Evolutionary conservation across 306 rosid species (phyloP).

Genomic region (Trifolium repens): DNA sequence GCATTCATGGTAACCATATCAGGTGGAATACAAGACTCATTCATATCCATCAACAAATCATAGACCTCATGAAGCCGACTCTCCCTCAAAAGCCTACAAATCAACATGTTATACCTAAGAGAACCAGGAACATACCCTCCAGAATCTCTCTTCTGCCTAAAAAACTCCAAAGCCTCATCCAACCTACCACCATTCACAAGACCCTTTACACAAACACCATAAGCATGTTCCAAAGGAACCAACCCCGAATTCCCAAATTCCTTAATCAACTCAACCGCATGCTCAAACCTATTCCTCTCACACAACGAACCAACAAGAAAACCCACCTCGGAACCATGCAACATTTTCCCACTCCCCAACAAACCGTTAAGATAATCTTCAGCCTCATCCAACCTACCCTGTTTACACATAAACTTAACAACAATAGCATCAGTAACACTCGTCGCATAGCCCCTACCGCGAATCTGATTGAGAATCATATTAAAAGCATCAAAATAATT

Average conservation of each 20-base stretch:
- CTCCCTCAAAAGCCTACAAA: conserved; percentile 68
- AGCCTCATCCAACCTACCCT: conserved; percentile 59
- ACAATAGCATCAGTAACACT: conserved; percentile 48
- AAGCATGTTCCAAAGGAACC: conserved; percentile 50
- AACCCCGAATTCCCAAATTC: conserved; percentile 49
- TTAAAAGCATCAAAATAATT: conserved; percentile 54
- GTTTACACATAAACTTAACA: conserved; percentile 62
- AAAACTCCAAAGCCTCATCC: conserved; percentile 64
- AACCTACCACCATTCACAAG: conserved; percentile 67
- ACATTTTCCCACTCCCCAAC: conserved; percentile 43
- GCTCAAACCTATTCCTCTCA: conserved; percentile 50
- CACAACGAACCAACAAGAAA: conserved; percentile 63
- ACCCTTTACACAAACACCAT: conserved; percentile 61
- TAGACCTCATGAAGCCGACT: conserved; percentile 59
- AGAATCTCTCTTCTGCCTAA: conserved; percentile 48
- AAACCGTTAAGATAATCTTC: conserved; percentile 51
- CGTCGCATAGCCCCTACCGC: conserved; percentile 51
- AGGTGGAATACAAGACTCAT: conserved; percentile 56
- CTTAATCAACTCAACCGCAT: conserved; percentile 57
- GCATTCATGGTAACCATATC: conserved; percentile 71
- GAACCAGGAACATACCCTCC: conserved; percentile 63
- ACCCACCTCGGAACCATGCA: conserved; percentile 48
- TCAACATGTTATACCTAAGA: conserved; percentile 58
- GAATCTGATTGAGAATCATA: conserved; percentile 58
- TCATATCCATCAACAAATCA: conserved; percentile 83